phyloP scores from a whole-genome alignment of 108 stramenopile genomes.

The Pseudonitzschia multiseries region DNA sequence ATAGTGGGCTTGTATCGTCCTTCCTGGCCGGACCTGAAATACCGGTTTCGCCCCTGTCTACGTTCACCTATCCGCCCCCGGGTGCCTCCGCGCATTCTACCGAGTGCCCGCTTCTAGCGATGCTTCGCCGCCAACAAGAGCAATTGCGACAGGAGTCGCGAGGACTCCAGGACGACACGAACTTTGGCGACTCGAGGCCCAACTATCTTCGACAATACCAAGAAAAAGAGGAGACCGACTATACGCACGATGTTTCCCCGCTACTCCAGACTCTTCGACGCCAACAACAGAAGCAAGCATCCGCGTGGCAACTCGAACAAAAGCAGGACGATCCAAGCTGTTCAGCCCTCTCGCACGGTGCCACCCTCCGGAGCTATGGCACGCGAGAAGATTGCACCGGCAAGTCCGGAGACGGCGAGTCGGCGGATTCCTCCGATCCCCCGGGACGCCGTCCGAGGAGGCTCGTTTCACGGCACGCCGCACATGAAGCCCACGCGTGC shows the following conservation, averaged over 20 bases:
- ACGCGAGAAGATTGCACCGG: neutral
- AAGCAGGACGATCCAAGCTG: neutral
- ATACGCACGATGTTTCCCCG: neutral
- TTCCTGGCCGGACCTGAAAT: neutral
- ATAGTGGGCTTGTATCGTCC: neutral
- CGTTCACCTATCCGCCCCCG: neutral
- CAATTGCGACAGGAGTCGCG: slow-evolving; percentile 1
- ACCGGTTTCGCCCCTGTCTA: slow-evolving; percentile 1
- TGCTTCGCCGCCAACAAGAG: slow-evolving; percentile 11
- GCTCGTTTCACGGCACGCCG: neutral
- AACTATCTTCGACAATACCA: neutral
- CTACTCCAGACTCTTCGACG: slow-evolving; percentile 12
- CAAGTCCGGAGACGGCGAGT: neutral
- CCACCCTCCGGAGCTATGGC: no score
- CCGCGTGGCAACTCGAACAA: neutral
- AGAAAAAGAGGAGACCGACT: neutral
- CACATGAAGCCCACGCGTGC: no score
- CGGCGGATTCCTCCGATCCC: neutral
- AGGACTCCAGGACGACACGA: neutral
- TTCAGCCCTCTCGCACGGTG: neutral
- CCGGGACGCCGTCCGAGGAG: slow-evolving; percentile 12
- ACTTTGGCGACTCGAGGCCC: neutral
- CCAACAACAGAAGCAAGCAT: slow-evolving; percentile 17
- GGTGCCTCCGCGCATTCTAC: neutral
- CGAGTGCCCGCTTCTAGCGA: slow-evolving; percentile 10